These are phyloP conservation scores for Wickerhamomyces rabaulensis DNA, from an alignment of 805 yeast species.

Conservation along the genomic window DNA sequence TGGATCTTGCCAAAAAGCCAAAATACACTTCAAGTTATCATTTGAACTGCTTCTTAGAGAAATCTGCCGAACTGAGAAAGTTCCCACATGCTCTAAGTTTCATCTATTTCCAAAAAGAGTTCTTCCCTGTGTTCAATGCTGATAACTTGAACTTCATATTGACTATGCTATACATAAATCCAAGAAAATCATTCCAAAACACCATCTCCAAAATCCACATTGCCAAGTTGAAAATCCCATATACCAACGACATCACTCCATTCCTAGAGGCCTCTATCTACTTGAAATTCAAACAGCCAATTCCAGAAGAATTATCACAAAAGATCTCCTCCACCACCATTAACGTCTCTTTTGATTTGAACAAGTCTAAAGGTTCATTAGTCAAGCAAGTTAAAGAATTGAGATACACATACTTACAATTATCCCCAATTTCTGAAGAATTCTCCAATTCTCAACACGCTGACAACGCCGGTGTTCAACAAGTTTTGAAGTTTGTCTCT, in stretches of 20 bases:
- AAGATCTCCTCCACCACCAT: not conserved
- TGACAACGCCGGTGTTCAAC: not conserved
- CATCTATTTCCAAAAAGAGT: conserved; percentile 13
- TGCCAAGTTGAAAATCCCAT: conserved; percentile 10
- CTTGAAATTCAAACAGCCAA: conserved; percentile 5
- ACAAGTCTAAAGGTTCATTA: conserved; percentile 5
- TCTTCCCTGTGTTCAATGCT: conserved; percentile 7
- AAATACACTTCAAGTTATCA: conserved; percentile 17
- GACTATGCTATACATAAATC: conserved; percentile 19
- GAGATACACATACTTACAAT: conserved; percentile 19
- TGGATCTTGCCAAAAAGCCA: conserved; percentile 16
- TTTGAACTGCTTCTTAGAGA: conserved; percentile 16
- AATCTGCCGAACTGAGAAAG: conserved; percentile 17
- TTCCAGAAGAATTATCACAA: conserved; percentile 10
- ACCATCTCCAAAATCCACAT: conserved; percentile 10
- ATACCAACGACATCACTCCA: conserved; percentile 10
- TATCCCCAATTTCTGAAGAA: conserved; percentile 18
- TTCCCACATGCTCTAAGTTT: conserved; percentile 19
- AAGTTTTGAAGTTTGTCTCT: conserved; percentile 5
- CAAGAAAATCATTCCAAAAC: conserved; percentile 11
- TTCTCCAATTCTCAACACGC: conserved; percentile 2
- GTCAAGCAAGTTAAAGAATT: conserved; percentile 8
- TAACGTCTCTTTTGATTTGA: not conserved
- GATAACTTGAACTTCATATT: conserved; percentile 18
- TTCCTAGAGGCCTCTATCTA: conserved; percentile 15